These are phyloP conservation scores for Aspergillus olivimuriae DNA, from an alignment of 495 filamentous ascomycete genomes.

Conservation along the genomic window DNA sequence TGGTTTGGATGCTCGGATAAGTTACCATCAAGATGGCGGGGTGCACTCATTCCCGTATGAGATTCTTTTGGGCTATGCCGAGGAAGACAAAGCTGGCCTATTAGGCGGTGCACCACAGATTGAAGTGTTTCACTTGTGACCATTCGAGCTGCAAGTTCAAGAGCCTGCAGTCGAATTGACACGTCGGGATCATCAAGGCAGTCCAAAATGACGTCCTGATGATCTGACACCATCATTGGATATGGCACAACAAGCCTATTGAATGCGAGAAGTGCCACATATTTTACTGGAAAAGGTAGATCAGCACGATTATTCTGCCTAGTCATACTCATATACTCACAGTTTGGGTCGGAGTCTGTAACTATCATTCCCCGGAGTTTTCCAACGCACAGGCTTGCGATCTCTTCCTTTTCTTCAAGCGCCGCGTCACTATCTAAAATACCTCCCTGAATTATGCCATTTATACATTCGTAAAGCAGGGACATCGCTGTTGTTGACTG, in stretches of 20 bases:
- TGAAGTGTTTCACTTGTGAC: conserved; percentile 77
- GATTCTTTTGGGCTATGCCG: too few species aligned
- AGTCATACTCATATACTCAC: conserved; percentile 40
- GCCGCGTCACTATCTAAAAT: conserved; percentile 77
- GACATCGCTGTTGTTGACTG: conserved; percentile 95
- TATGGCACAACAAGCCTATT: conserved; percentile 88
- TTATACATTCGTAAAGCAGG: conserved; percentile 94
- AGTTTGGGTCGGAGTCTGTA: conserved; percentile 85
- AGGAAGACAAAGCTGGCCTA: conserved; percentile 68
- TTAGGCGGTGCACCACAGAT: conserved; percentile 76
- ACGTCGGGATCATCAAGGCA: conserved; percentile 95
- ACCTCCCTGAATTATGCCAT: conserved; percentile 93
- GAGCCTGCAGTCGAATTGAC: conserved; percentile 87
- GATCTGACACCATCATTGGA: conserved; percentile 75
- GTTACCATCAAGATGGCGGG: background rate
- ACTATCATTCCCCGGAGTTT: conserved; percentile 93
- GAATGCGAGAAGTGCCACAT: conserved; percentile 91
- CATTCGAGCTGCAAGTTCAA: conserved; percentile 89
- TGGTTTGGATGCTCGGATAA: background rate
- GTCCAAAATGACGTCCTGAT: conserved; percentile 91
- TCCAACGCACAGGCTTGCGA: conserved; percentile 85
- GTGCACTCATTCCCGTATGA: conserved; percentile 12
- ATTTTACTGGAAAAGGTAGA: conserved; percentile 62
- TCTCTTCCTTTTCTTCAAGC: conserved; percentile 76
- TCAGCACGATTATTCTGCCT: background rate